A percentile compares a stretch with the other conserved stretches of the same genome.
Evolutionary conservation across 306 rosid species (phyloP).

Genomic region (Citrullus mucosospermus): DNA sequence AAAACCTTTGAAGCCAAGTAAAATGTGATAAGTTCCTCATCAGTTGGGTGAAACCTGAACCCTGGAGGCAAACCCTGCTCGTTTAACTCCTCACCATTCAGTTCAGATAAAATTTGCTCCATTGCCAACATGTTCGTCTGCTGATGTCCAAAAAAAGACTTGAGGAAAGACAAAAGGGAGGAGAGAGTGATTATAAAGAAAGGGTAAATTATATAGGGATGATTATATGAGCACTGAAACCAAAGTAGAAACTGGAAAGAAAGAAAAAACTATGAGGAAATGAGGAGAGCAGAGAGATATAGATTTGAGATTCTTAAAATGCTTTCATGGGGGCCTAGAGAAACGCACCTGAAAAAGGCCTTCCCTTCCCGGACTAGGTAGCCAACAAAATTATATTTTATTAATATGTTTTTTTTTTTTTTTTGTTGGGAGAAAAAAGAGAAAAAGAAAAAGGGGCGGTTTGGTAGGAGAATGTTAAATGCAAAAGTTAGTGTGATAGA

Average conservation of each 20-base stretch:
- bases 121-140: slow-evolving; percentile 20
- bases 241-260: background rate
- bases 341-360: slow-evolving; percentile 9
- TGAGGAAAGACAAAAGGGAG: background rate
- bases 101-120: slow-evolving; percentile 44
- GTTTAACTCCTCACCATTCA: slow-evolving; percentile 30
- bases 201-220: slow-evolving; percentile 1
- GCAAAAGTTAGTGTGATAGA: slow-evolving; percentile 10
- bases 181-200: background rate
- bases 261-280: background rate
- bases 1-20: slow-evolving; percentile 57
- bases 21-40: slow-evolving; percentile 61
- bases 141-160: background rate
- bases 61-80: slow-evolving; percentile 75
- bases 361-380: background rate
- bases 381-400: background rate
- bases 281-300: background rate
- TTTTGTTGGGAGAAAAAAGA: background rate
- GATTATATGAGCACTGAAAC: slow-evolving; percentile 22
- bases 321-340: slow-evolving; percentile 8
- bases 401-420: background rate
- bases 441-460: background rate
- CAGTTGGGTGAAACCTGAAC: slow-evolving; percentile 77
- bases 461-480: slow-evolving; percentile 13
- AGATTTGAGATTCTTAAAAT: slow-evolving; percentile 4